phyloP scores from a whole-genome alignment of 495 filamentous ascomycete species.

The Hypoxylon crocopeplum region DNA sequence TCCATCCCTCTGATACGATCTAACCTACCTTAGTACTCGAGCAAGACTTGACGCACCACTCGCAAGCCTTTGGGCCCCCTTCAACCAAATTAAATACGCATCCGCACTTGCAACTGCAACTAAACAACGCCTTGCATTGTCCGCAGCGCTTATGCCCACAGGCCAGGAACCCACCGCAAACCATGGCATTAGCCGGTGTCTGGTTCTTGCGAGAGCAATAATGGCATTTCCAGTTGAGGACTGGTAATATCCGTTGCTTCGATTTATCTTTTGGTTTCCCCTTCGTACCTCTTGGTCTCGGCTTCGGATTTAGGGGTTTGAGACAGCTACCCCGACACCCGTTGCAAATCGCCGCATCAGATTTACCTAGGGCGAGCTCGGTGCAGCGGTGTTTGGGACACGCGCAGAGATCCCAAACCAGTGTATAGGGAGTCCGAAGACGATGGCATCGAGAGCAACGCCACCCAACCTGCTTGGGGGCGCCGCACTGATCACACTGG shows the following conservation, averaged over 20 bases:
- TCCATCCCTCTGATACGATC: not conserved
- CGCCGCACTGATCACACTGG: conserved; percentile 15
- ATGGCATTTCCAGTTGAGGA: conserved; percentile 22
- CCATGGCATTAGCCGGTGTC: conserved; percentile 2
- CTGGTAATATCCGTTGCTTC: no score
- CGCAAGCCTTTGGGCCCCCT: conserved; percentile 1
- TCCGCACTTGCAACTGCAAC: conserved; percentile 13
- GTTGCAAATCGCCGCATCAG: not conserved
- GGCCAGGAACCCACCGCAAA: not conserved
- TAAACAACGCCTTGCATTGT: conserved; percentile 9
- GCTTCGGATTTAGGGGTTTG: not conserved
- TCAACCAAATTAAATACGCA: conserved; percentile 8
- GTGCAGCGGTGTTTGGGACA: conserved; percentile 6
- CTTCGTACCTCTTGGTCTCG: not conserved
- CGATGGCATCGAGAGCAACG: not conserved
- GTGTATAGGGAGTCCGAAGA: not conserved
- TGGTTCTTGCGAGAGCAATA: not conserved
- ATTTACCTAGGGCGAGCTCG: conserved; percentile 3
- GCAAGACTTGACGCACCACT: conserved; percentile 12
- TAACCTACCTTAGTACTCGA: no score
- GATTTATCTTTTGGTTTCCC: no score
- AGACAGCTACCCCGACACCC: not conserved
- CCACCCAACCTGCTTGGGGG: conserved; percentile 23
- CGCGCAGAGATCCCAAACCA: conserved; percentile 3
- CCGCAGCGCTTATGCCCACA: conserved; percentile 20